These are phyloP conservation scores for Aspergillus sp. DNA, from an alignment of 2,329 filamentous ascomycete genomes.

Conservation along the genomic window DNA sequence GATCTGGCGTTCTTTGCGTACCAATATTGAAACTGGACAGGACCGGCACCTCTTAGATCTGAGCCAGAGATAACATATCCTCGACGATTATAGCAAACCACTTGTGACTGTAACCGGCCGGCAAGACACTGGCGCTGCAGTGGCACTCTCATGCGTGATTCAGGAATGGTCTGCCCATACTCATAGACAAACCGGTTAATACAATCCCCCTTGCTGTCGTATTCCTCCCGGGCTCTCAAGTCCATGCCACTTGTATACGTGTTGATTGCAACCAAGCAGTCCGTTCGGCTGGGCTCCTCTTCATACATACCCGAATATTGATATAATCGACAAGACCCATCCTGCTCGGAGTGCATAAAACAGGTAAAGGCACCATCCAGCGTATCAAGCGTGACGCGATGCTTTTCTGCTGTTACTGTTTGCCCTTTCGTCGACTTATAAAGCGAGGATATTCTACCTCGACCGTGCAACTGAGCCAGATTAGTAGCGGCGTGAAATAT, in stretches of 20 bases:
- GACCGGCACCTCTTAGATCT: slow-evolving; percentile 50
- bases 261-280: slow-evolving; percentile 44
- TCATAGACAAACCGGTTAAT: slow-evolving; percentile 51
- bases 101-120: slow-evolving; percentile 46
- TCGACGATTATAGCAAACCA: slow-evolving; percentile 51
- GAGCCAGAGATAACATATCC: slow-evolving; percentile 54
- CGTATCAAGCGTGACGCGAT: slow-evolving; percentile 46
- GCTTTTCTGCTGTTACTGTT: slow-evolving; percentile 38
- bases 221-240: slow-evolving; percentile 44
- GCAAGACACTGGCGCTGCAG: slow-evolving; percentile 46
- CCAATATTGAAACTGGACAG: slow-evolving; percentile 53
- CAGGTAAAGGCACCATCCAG: slow-evolving; percentile 49
- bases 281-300: slow-evolving; percentile 43
- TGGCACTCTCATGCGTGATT: slow-evolving; percentile 38
- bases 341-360: slow-evolving; percentile 41
- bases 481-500: neutral
- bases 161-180: slow-evolving; percentile 19
- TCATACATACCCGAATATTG: slow-evolving; percentile 40
- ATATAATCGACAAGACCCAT: slow-evolving; percentile 40
- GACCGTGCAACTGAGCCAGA: slow-evolving; percentile 37
- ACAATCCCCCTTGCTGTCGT: slow-evolving; percentile 37
- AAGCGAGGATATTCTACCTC: slow-evolving; percentile 39
- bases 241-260: slow-evolving; percentile 48
- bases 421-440: slow-evolving; percentile 37
- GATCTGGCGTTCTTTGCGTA: slow-evolving; percentile 55